Conservation (phyloP, 345 rosid genomes). For the Conringia planisiliqua region DNA sequence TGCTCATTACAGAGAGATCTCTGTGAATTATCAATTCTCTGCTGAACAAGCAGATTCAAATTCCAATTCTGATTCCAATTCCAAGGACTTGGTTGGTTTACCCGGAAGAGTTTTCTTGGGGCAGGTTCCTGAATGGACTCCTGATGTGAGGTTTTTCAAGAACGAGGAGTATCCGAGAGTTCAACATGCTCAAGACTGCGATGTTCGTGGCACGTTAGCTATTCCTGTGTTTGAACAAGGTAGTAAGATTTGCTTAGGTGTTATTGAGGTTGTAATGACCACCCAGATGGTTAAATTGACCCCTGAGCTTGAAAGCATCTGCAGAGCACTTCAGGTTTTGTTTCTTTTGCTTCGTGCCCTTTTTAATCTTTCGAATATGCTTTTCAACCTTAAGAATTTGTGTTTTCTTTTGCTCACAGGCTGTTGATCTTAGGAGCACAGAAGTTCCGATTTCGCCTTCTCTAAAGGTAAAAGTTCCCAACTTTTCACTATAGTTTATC, state of each 20-base stretch:
- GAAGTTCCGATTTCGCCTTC: slow-evolving; percentile 39
- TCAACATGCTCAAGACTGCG: slow-evolving; percentile 65
- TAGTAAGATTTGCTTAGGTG: slow-evolving; percentile 82
- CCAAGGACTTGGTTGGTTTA: slow-evolving; percentile 60
- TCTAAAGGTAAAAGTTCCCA: slow-evolving; percentile 48
- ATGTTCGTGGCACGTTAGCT: slow-evolving; percentile 82
- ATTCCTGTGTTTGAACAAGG: slow-evolving; percentile 92
- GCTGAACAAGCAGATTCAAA: slow-evolving; percentile 45
- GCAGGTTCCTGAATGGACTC: slow-evolving; percentile 94
- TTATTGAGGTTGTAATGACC: slow-evolving; percentile 84
- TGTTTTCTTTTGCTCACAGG: slow-evolving; percentile 41
- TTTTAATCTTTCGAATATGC: neutral
- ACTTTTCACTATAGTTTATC: neutral
- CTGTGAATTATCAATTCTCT: slow-evolving; percentile 68
- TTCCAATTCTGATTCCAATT: slow-evolving; percentile 24
- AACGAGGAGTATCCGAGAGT: slow-evolving; percentile 81
- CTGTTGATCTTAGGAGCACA: slow-evolving; percentile 82
- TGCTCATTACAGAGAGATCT: slow-evolving; percentile 73
- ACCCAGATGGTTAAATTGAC: slow-evolving; percentile 57
- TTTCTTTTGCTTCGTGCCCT: neutral
- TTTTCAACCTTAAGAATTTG: neutral
- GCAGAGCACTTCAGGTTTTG: slow-evolving; percentile 88
- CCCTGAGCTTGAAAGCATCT: slow-evolving; percentile 75
- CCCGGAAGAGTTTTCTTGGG: slow-evolving; percentile 85
- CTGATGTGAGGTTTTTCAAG: slow-evolving; percentile 84